A percentile compares a stretch with the other conserved stretches of the same genome.
Conservation (phyloP, 1,284 basidiomycete species). For the Moniliella sp. region DNA sequence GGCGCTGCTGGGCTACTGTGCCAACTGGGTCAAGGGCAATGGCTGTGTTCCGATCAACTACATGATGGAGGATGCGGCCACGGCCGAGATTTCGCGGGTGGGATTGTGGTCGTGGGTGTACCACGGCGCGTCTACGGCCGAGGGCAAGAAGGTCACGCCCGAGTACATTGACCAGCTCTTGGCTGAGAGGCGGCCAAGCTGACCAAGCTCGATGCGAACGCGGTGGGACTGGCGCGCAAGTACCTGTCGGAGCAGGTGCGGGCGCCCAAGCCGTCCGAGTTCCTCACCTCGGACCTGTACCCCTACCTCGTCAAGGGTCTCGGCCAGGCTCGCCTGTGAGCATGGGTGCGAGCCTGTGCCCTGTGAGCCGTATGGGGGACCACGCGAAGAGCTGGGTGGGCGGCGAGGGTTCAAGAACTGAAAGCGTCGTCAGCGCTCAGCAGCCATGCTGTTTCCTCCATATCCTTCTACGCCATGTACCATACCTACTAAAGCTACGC, state of each 20-base stretch:
- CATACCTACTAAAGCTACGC: too few relatives aligned
- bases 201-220: constrained; percentile 52
- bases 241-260: constrained; percentile 73
- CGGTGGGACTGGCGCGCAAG: constrained; percentile 55
- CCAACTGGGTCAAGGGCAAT: constrained; percentile 88
- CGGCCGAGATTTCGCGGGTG: constrained; percentile 77
- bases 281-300: too few relatives aligned
- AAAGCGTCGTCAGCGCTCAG: too few relatives aligned
- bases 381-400: too few relatives aligned
- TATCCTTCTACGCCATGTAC: too few relatives aligned
- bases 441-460: too few relatives aligned
- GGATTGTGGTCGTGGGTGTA: constrained; percentile 91
- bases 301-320: too few relatives aligned
- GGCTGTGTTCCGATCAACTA: constrained; percentile 91
- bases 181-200: constrained; percentile 51
- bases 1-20: constrained; percentile 42
- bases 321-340: too few relatives aligned
- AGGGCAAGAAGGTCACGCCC: constrained; percentile 55
- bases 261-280: constrained; percentile 66
- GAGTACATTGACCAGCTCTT: constrained; percentile 56
- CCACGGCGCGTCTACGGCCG: too few relatives aligned
- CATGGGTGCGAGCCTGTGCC: too few relatives aligned
- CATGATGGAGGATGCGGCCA: constrained; percentile 80
- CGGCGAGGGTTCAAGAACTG: too few relatives aligned
- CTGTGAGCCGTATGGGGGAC: too few relatives aligned